Base-by-base conservation (phyloP, 192 early-diverging fungal genomes). In the Diversispora eburnea region DNA sequence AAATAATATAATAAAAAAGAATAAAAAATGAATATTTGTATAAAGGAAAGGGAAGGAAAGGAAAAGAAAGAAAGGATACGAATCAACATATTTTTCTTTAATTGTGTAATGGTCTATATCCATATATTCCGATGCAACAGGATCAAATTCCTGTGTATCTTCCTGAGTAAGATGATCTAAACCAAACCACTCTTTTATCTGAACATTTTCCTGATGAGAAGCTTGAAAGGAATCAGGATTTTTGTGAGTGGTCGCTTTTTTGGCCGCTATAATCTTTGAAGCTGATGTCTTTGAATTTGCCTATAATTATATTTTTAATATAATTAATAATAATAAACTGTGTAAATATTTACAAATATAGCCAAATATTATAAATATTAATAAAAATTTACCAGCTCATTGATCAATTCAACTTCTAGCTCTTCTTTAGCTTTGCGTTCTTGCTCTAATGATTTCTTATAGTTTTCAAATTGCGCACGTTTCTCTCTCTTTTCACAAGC, bases 391-490 rank as follows among this genome's bases (percentile, higher is more conserved):
- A 71, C 69, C 83, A 95, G 77, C 72, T 91, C 86, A 20, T 87
- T 74, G 47, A 95, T 91, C 22, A 93, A 65, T 49, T 85, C 88
- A 20, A 80, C 77, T 73, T 91, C 86, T 45, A 88, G 86, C 55
- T 81, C 63, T 72, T 82, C 80, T 61, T 89, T 91, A 17, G 79
- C 73, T 66, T 80, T 81, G 51, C 80, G 76, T 68, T 94, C 91
- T 42, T 96, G 89, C 45, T 88, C 83, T 47, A 88, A 80, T 67
- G 88, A 80, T 70, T 83, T 74, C 65, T 83, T 64, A 76, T 92
- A 90, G 39, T 86, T 86, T 57, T 94, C 92, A 63, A 84, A 80
- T 45, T 83, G 79, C 65, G 84, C 76, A 68, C 83, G 78, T 68
- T 77, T 81, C 72, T 85, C 78, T 22, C 74, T 65, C 47, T 77